Conservation (phyloP, 495 filamentous ascomycete genomes). For the Hyaloscypha finlandica region DNA sequence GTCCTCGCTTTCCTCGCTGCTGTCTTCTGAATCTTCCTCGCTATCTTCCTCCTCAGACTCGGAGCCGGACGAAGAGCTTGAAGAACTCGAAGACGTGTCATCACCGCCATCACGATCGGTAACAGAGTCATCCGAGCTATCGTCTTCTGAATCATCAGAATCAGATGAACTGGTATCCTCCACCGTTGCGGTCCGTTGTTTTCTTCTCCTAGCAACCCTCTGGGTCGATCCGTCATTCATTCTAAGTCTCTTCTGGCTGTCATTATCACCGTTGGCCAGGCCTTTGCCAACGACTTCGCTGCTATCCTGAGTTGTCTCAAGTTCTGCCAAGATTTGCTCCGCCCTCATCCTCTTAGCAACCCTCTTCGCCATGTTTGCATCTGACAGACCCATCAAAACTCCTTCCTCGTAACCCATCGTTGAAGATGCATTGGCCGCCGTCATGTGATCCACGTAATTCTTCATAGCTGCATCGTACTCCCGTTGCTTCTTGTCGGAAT, state of each 20-base stretch:
- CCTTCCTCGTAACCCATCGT: slow-evolving; percentile 38
- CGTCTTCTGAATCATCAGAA: slow-evolving; percentile 21
- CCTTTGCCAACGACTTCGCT: background rate
- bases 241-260: slow-evolving; percentile 21
- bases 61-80: slow-evolving; percentile 21
- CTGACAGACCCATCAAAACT: slow-evolving; percentile 20
- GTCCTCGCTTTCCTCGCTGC: slow-evolving; percentile 20
- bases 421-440: slow-evolving; percentile 23
- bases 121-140: slow-evolving; percentile 17
- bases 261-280: slow-evolving; percentile 11
- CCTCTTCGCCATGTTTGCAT: slow-evolving; percentile 23
- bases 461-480: slow-evolving; percentile 60
- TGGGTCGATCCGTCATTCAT: slow-evolving; percentile 27
- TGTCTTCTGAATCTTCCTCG: slow-evolving; percentile 21
- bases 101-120: background rate
- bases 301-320: background rate
- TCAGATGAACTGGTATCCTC: slow-evolving; percentile 22
- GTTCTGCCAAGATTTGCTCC: slow-evolving; percentile 25
- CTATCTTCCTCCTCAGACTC: slow-evolving; percentile 8
- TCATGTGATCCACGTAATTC: slow-evolving; percentile 28
- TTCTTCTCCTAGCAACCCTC: slow-evolving; percentile 30
- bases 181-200: slow-evolving; percentile 27
- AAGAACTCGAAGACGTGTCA: slow-evolving; percentile 19
- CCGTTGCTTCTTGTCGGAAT: slow-evolving; percentile 34
- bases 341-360: slow-evolving; percentile 30